Conservation (phyloP, 139 green algal species). For the Choricystis sp. region DNA sequence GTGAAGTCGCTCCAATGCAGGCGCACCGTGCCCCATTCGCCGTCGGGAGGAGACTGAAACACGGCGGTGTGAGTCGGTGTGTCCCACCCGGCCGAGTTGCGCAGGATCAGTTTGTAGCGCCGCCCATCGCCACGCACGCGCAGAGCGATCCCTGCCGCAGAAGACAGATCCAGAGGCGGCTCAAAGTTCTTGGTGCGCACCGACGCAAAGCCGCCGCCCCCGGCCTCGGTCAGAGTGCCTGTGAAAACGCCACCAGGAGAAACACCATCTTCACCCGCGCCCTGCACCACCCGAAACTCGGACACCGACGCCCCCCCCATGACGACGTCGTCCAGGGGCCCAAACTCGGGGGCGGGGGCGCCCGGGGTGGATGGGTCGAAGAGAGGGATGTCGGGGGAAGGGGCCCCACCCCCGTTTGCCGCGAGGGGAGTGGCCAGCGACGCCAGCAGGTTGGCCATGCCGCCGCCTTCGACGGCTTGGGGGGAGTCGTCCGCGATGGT, state of each 20-base stretch:
- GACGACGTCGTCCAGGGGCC: slow-evolving; percentile 84
- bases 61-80: slow-evolving; percentile 52
- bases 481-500: slow-evolving; percentile 59
- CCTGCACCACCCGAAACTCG: slow-evolving; percentile 15
- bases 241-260: slow-evolving; percentile 34
- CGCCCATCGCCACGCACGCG: slow-evolving; percentile 47
- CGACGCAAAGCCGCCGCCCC: slow-evolving; percentile 81
- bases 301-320: slow-evolving; percentile 73
- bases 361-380: slow-evolving; percentile 6
- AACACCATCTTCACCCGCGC: slow-evolving; percentile 42
- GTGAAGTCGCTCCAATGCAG: slow-evolving; percentile 69
- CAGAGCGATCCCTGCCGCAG: slow-evolving; percentile 55
- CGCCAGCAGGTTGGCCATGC: slow-evolving; percentile 34
- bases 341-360: not conserved
- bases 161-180: slow-evolving; percentile 50
- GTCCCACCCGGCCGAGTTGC: slow-evolving; percentile 59
- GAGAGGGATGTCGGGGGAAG: too few species aligned
- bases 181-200: slow-evolving; percentile 69
- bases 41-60: slow-evolving; percentile 52
- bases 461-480: slow-evolving; percentile 35
- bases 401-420: slow-evolving; percentile 1
- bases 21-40: slow-evolving; percentile 46
- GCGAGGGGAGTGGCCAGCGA: slow-evolving; percentile 15
- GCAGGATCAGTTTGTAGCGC: slow-evolving; percentile 81
- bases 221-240: slow-evolving; percentile 58